Evolutionary conservation across 306 rosid genomes (phyloP), one percentile per base, ranked within the genome.

Genomic region (Cucurbita pepo): DNA sequence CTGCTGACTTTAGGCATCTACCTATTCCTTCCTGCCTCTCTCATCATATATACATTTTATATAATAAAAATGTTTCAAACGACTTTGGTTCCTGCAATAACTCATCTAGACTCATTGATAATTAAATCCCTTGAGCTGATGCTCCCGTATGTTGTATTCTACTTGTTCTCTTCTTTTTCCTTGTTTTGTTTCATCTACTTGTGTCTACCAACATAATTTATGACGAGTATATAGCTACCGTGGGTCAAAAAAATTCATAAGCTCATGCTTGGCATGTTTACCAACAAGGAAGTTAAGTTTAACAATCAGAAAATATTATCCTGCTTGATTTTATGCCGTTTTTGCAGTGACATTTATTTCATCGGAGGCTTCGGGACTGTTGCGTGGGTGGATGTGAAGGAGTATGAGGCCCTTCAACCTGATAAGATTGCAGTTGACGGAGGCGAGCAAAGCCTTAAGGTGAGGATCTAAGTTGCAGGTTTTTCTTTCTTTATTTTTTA

Each of bases 351-450:
- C 87, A 86, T 95, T 75, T 95, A 95, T 85, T 95, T 95, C 87
- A 95, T 95, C 73, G 99, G 99, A 74, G 99, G 99, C 64, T 95
- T 95, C 80, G 99, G 99, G 47, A 95, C 99, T 82, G 99, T 95
- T 66, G 99, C 99, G 69, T 95, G 99, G 99, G 92, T 91, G 76
- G 91, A 91, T 78, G 99, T 95, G 75, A 89, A 95, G 75, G 97
- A 95, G 75, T 95, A 89, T 9, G 99, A 95, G 85, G 75, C 82
- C 80, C 83, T 95, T 81, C 86, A 91, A 82, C 99, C 99, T 71
- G 99, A 95, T 79, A 95, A 89, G 87, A 95, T 95, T 78, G 99
- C 97, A 55, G 96, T 88, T 73, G 95, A 91, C 75, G 99, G 97
- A 34, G 97, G 97, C 37, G 97, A 95, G 80, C 96, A 89, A 76